Evolutionary conservation across 1,284 basidiomycete species (phyloP).

Genomic region (Gymnopus androsaceus): DNA sequence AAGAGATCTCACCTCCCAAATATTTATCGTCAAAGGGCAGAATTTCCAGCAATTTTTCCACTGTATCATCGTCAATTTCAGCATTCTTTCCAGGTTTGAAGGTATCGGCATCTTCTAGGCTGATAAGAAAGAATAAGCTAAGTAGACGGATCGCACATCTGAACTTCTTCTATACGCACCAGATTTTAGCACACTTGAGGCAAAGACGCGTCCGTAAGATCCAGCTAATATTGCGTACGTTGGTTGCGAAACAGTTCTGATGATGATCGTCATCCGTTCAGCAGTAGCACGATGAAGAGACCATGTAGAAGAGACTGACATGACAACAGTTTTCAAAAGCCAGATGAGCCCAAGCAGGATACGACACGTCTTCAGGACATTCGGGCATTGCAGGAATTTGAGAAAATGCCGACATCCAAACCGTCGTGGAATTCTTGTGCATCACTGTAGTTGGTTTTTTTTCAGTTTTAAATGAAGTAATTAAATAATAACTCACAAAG

Average conservation of each 20-base stretch:
- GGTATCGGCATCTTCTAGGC: not conserved
- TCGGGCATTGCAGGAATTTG: constrained; percentile 23
- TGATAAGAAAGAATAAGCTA: constrained; percentile 14
- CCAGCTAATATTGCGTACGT: constrained; percentile 30
- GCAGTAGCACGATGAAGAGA: not conserved
- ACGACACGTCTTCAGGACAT: constrained; percentile 25
- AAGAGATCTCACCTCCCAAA: not conserved
- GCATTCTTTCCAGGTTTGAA: constrained; percentile 5
- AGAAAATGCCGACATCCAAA: constrained; percentile 22
- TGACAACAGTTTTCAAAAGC: constrained; percentile 28
- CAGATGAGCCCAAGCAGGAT: constrained; percentile 28
- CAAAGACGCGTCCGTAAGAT: constrained; percentile 30
- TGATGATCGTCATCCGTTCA: not conserved
- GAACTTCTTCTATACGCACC: constrained; percentile 18
- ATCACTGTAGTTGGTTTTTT: not conserved
- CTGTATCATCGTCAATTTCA: not conserved
- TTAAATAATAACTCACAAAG: not conserved
- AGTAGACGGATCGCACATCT: not conserved
- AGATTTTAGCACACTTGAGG: constrained; percentile 27
- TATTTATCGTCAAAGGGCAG: not conserved
- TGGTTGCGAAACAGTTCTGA: constrained; percentile 29
- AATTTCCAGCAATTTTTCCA: not conserved
- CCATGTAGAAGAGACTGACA: constrained; percentile 18
- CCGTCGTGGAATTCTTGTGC: constrained; percentile 18
- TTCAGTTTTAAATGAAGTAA: not conserved